Base-by-base conservation (phyloP, 2,329 filamentous ascomycete species). In the Sclerotinia nivalis region DNA sequence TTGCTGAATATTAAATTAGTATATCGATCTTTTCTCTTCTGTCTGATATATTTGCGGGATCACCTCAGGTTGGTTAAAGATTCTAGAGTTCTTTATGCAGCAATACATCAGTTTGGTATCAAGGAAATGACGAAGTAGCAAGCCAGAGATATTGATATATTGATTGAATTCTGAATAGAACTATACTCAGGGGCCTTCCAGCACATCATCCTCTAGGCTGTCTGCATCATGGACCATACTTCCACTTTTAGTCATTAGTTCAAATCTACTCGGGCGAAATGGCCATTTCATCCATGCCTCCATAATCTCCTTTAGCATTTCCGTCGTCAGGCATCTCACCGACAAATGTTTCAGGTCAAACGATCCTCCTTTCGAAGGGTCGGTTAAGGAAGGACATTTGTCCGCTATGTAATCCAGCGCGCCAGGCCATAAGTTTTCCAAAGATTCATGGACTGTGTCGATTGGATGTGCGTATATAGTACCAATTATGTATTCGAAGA, bases 251-350 rank as follows among this genome's bases (percentile, higher is more conserved):
- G 40, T 60, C 62, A 75, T 66, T 13, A 90, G 89, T 80, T 88
- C 84, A 22, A 89, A 89, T 75, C 89, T 86, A 40, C 87, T 87
- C 0, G 88, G 88, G 3, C 80, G 79, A 73, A 91, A 91, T 0
- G 89, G 89, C 90, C 90, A 93, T 65, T 84, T 80, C 78, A 87
- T 82, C 83, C 87, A 92, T 0, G 85, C 84, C 73, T 86, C 82
- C 6, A 88, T 71, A 22, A 92, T 79, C 71, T 90, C 86, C 25
- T 82, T 77, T 77, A 88, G 82, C 81, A 91, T 88, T 20, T 77
- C 75, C 73, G 82, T 78, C 56, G 84, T 87, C 70, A 92, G 73
- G 37, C 79, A 77, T 6, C 88, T 79, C 7, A 84, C 80, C 0
- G 78, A 77, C 47, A 90, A 66, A 68, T 82, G 79, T 2, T 81